Percentiles rank a stretch among this genome's conserved stretches.
Conservation (phyloP, 352 stramenopile genomes). For the Globisporangium paddicum region DNA sequence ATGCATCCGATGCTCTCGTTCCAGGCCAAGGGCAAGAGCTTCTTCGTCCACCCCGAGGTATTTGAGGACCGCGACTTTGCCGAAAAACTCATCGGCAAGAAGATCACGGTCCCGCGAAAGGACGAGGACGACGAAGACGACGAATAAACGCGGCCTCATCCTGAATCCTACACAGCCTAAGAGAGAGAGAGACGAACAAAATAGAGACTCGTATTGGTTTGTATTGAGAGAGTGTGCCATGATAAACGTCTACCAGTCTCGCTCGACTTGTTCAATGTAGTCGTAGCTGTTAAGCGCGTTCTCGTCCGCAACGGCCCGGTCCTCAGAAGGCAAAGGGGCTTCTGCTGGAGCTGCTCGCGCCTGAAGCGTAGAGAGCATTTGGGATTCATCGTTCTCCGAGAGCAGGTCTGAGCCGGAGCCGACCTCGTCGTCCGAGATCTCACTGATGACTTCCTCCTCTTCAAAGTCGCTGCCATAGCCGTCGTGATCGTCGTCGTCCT, state of each 20-base stretch:
- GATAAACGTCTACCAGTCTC: constrained; percentile 20
- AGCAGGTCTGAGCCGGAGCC: constrained; percentile 39
- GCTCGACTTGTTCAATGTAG: constrained; percentile 75
- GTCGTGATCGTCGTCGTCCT: constrained; percentile 36
- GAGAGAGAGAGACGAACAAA: background rate
- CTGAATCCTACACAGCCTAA: background rate
- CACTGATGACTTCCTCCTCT: constrained; percentile 64
- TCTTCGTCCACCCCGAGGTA: constrained; percentile 79
- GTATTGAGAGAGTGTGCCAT: background rate
- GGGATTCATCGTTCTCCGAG: constrained; percentile 37
- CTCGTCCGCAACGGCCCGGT: constrained; percentile 49
- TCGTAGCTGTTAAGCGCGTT: constrained; percentile 80
- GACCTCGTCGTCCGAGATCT: constrained; percentile 17
- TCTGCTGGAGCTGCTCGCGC: constrained; percentile 1
- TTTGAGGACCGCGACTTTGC: constrained; percentile 56
- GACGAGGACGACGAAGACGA: constrained; percentile 14
- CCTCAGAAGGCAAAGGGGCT: constrained; percentile 11
- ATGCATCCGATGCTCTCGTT: constrained; percentile 88
- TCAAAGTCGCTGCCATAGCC: constrained; percentile 85
- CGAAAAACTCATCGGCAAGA: constrained; percentile 47
- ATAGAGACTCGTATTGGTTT: constrained; percentile 3
- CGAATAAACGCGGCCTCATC: background rate
- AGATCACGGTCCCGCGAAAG: constrained; percentile 21
- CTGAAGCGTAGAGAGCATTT: constrained; percentile 8
- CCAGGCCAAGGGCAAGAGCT: constrained; percentile 55